A percentile compares a stretch with the other conserved stretches of the same genome.
phyloP scores from a whole-genome alignment of 2,329 filamentous ascomycete species.

The Penicillium sclerotiorum region DNA sequence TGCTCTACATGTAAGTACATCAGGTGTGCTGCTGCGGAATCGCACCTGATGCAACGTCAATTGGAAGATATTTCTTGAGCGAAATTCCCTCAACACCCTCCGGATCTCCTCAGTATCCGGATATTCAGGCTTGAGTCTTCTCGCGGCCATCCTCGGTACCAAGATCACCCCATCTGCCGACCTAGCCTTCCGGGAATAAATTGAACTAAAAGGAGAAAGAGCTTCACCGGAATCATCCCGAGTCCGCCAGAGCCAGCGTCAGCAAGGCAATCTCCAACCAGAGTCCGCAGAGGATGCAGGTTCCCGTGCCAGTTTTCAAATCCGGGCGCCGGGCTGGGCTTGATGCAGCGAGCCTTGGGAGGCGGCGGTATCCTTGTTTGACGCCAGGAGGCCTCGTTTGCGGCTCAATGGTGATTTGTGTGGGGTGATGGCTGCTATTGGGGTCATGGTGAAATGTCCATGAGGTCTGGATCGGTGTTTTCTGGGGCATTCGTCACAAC shows the following conservation, averaged over 20 bases:
- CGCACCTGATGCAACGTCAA: too few relatives aligned
- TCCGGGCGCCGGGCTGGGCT: background rate
- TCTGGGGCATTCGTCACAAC: too few relatives aligned
- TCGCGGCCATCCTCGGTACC: background rate
- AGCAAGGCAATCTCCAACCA: background rate
- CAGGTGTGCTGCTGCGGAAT: too few relatives aligned
- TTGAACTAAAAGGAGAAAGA: background rate
- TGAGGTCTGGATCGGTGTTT: too few relatives aligned
- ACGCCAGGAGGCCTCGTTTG: too few relatives aligned
- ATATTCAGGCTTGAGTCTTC: background rate
- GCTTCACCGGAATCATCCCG: background rate
- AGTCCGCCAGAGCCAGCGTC: background rate
- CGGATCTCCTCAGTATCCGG: too few relatives aligned
- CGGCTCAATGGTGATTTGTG: background rate
- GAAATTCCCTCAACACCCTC: too few relatives aligned
- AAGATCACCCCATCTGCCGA: background rate
- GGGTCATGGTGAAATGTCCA: too few relatives aligned
- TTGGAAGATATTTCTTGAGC: too few relatives aligned
- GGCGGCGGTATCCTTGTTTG: background rate
- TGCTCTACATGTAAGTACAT: too few relatives aligned
- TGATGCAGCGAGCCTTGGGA: background rate
- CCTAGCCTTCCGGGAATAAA: background rate
- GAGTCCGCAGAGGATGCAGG: slow-evolving; percentile 11
- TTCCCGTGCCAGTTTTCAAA: slow-evolving; percentile 16
- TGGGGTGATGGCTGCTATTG: background rate